These are phyloP conservation scores for Fusarium sp. DNA, from an alignment of 2,329 filamentous ascomycete genomes.

Conservation along the genomic window DNA sequence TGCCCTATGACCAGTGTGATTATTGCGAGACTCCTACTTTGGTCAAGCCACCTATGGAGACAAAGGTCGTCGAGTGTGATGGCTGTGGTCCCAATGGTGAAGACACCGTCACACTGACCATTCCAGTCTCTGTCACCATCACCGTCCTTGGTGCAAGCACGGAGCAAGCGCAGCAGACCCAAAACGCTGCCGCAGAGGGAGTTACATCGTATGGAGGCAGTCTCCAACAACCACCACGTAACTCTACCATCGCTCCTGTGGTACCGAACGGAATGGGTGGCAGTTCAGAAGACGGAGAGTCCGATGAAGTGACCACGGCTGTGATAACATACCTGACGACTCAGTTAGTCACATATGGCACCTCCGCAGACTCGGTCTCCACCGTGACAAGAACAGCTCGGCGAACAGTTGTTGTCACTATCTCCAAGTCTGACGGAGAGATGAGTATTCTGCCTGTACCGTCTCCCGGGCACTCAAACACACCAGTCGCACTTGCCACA, in stretches of 20 bases:
- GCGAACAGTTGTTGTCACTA: constrained; percentile 29
- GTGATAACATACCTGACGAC: constrained; percentile 37
- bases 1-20: constrained; percentile 42
- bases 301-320: constrained; percentile 20
- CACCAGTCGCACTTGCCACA: constrained; percentile 1
- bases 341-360: constrained; percentile 23
- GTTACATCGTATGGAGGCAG: not conserved
- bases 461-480: constrained; percentile 6
- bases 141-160: not conserved
- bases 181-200: constrained; percentile 6
- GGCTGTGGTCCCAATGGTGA: constrained; percentile 43
- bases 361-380: constrained; percentile 11
- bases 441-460: constrained; percentile 23
- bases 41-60: constrained; percentile 40
- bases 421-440: constrained; percentile 1
- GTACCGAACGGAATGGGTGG: constrained; percentile 13
- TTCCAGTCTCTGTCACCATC: constrained; percentile 33
- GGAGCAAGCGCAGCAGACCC: constrained; percentile 1
- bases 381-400: constrained; percentile 27
- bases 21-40: constrained; percentile 38
- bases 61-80: constrained; percentile 39
- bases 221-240: not conserved
- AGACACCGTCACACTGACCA: constrained; percentile 42
- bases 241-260: constrained; percentile 14
- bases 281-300: not conserved